Percentiles rank a stretch among this genome's conserved stretches.
Conservation (phyloP, 257 asterid species). For the Parsonsia alboflavescens region DNA sequence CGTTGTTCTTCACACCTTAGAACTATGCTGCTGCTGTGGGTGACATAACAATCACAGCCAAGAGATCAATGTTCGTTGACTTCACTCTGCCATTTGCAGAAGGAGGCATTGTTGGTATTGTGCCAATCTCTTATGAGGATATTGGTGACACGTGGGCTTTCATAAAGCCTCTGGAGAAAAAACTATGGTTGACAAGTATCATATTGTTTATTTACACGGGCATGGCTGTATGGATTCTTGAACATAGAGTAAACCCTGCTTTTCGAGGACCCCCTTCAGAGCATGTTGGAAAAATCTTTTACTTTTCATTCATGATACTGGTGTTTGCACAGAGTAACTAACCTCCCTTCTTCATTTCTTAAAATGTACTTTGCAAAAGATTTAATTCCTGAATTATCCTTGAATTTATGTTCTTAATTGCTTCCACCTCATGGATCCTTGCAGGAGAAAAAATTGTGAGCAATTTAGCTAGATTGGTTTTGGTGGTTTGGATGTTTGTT, state of each 20-base stretch:
- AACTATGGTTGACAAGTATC: slow-evolving; percentile 29
- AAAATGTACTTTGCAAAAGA: not conserved
- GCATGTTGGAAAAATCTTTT: slow-evolving; percentile 36
- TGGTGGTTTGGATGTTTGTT: slow-evolving; percentile 44
- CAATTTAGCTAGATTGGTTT: slow-evolving; percentile 32
- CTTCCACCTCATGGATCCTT: not conserved
- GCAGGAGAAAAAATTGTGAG: slow-evolving; percentile 40
- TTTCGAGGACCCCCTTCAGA: slow-evolving; percentile 22
- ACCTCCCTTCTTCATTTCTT: not conserved
- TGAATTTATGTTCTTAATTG: not conserved
- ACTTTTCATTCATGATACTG: slow-evolving; percentile 26
- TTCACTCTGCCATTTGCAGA: slow-evolving; percentile 42
- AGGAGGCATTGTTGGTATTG: slow-evolving; percentile 34
- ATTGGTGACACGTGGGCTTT: slow-evolving; percentile 18
- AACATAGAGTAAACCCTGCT: slow-evolving; percentile 8
- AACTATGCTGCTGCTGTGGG: slow-evolving; percentile 39
- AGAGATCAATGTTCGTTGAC: slow-evolving; percentile 30
- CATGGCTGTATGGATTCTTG: slow-evolving; percentile 29
- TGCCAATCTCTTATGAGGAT: slow-evolving; percentile 26
- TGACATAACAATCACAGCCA: slow-evolving; percentile 40
- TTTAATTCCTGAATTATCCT: not conserved
- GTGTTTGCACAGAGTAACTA: slow-evolving; percentile 5
- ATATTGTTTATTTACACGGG: slow-evolving; percentile 23
- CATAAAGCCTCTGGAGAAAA: slow-evolving; percentile 29
- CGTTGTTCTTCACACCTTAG: not conserved